Evolutionary conservation across 192 early-diverging fungal species (phyloP), one percentile per base, ranked within the genome.

Genomic region (Jimgerdemannia lactiflua): DNA sequence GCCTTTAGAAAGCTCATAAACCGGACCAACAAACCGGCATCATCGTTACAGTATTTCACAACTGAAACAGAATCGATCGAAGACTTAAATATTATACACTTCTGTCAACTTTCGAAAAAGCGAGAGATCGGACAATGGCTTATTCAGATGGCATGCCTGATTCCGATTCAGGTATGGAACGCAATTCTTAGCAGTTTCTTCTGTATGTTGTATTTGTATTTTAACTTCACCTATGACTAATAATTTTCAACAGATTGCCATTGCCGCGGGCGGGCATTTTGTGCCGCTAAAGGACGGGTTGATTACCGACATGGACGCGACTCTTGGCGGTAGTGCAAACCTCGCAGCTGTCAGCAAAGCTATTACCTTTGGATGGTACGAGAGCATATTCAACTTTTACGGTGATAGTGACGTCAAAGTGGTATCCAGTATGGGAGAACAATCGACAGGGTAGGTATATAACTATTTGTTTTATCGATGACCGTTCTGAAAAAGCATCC

Each of bases 391-490:
- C 29, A 68, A 77, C 29, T 49, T 72, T 66, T 72, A 72, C 49
- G 70, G 66, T 18, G 39, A 72, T 19, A 18, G 67, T 20, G 20
- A 59, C 20, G 75, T 77, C 14, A 77, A 77, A 54, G 75, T 77
- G 3, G 64, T 77, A 19, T 71, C 75, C 17, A 69, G 66, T 2
- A 77, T 77, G 75, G 75, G 75, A 10, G 75, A 77, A 44, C 75
- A 77, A 77, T 77, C 75, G 2, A 72, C 70, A 11, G 75, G 75
- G 4, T 70, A 75, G 6, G 49, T 0, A 59, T 59, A 59, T 59
- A 6, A 10, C 49, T 59, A 10, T 59, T 59, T 11, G 11, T 54
- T 10, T 6, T 14, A 2, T 59, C 49, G 6, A 59, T 2, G 0
- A 1, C 1, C 8, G 8, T 29, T 70, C 20, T 74, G 3, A 29